Evolutionary conservation across 257 asterid species (phyloP).

Genomic region (Eucommia ulmoides): DNA sequence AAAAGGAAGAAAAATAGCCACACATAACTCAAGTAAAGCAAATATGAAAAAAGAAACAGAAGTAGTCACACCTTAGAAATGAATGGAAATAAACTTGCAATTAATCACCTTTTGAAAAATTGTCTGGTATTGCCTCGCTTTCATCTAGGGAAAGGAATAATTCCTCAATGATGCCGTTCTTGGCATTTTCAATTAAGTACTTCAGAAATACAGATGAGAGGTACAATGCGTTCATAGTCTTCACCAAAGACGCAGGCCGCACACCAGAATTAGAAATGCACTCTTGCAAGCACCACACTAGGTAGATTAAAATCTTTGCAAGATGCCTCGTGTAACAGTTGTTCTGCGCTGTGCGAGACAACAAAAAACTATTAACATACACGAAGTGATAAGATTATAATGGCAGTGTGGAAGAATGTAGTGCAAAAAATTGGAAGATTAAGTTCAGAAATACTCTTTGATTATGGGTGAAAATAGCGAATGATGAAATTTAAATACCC

Average conservation of each 20-base stretch:
- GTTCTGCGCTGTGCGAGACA: slow-evolving; percentile 56
- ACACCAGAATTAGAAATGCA: slow-evolving; percentile 54
- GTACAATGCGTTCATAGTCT: slow-evolving; percentile 73
- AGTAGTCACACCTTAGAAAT: background rate
- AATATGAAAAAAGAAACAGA: background rate
- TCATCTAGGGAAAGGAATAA: slow-evolving; percentile 57
- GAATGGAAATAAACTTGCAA: background rate
- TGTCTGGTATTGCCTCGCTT: slow-evolving; percentile 47
- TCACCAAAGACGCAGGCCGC: slow-evolving; percentile 41
- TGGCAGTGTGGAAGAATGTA: background rate
- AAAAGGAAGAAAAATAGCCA: too few species aligned
- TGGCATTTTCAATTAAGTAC: slow-evolving; percentile 65
- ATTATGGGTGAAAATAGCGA: background rate
- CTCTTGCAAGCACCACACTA: slow-evolving; percentile 83
- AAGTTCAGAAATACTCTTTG: background rate
- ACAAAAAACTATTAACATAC: slow-evolving; percentile 4
- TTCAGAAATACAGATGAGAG: slow-evolving; percentile 83
- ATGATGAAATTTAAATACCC: background rate
- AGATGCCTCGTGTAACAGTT: slow-evolving; percentile 83
- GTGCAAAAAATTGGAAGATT: background rate
- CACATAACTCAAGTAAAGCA: background rate
- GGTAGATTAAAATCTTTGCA: slow-evolving; percentile 72
- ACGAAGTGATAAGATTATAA: background rate
- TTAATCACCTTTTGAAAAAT: slow-evolving; percentile 56
- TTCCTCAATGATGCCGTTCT: slow-evolving; percentile 65